Conservation (phyloP, 2,329 filamentous ascomycete species). For the Acephala macrosclerotiorum region DNA sequence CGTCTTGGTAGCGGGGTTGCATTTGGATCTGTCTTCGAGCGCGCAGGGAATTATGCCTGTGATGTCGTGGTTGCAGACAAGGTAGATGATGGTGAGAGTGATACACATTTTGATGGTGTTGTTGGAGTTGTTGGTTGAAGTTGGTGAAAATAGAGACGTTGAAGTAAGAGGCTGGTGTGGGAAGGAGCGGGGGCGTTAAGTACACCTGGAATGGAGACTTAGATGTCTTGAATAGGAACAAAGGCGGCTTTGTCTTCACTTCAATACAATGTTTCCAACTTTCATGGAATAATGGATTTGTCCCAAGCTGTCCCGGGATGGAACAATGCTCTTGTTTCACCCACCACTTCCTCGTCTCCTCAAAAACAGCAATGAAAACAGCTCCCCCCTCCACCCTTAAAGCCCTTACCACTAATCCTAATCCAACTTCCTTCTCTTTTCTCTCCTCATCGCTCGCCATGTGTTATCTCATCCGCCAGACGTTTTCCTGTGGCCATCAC, state of each 20-base stretch:
- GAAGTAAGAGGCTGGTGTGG: background rate
- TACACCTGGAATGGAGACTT: background rate
- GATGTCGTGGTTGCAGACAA: background rate
- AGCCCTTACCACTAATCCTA: background rate
- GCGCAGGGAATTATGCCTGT: background rate
- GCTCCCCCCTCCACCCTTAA: background rate
- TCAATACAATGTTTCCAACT: background rate
- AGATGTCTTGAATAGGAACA: background rate
- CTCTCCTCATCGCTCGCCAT: background rate
- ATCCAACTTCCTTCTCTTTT: background rate
- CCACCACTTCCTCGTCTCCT: background rate
- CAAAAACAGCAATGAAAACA: background rate
- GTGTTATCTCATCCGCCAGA: background rate
- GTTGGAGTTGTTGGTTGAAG: background rate
- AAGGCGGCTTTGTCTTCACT: background rate
- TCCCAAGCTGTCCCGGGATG: background rate
- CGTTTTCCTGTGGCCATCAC: constrained; percentile 1
- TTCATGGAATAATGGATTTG: background rate
- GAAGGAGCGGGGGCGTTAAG: background rate
- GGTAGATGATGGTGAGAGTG: background rate
- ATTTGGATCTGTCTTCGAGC: background rate
- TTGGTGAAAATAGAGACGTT: background rate
- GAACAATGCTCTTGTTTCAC: background rate
- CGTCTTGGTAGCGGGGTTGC: background rate
- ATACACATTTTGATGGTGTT: background rate